phyloP scores from a whole-genome alignment of 768 basidiomycete species.

The Paxillus involutus region DNA sequence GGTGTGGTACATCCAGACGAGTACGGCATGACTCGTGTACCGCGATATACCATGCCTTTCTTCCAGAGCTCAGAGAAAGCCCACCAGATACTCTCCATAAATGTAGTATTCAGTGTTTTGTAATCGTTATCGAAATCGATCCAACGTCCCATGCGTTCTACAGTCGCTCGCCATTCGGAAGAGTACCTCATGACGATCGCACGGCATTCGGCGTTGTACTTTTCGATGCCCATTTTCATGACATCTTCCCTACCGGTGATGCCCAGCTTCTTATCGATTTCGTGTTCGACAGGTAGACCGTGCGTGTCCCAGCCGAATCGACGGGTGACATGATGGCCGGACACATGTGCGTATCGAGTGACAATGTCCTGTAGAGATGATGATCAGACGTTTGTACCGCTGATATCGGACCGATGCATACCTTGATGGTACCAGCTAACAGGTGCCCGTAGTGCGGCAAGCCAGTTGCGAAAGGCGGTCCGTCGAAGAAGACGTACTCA shows the following conservation, averaged over 20 bases:
- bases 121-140: conserved; percentile 99
- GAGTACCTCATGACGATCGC: conserved; percentile 97
- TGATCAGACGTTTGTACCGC: conserved; percentile 9
- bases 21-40: conserved; percentile 96
- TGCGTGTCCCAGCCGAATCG: conserved; percentile 99
- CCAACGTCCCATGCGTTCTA: conserved; percentile 99
- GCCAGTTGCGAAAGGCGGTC: conserved; percentile 96
- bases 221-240: conserved; percentile 91
- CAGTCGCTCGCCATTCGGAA: conserved; percentile 89
- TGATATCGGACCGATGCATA: conserved; percentile 30
- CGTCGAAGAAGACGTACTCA: conserved; percentile 94
- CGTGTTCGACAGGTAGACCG: conserved; percentile 97
- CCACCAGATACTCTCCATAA: conserved; percentile 99
- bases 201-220: conserved; percentile 96
- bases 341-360: conserved; percentile 92
- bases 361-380: conserved; percentile 80
- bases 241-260: conserved; percentile 95
- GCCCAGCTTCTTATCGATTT: conserved; percentile 94
- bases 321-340: conserved; percentile 88
- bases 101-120: conserved; percentile 90
- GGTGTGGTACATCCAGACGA: conserved; percentile 96
- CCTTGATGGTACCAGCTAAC: conserved; percentile 92
- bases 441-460: conserved; percentile 96
- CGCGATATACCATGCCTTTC: conserved; percentile 90
- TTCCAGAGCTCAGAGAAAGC: conserved; percentile 93